Base-by-base conservation (phyloP, 768 basidiomycete genomes). In the Kwoniella newhampshirensis region DNA sequence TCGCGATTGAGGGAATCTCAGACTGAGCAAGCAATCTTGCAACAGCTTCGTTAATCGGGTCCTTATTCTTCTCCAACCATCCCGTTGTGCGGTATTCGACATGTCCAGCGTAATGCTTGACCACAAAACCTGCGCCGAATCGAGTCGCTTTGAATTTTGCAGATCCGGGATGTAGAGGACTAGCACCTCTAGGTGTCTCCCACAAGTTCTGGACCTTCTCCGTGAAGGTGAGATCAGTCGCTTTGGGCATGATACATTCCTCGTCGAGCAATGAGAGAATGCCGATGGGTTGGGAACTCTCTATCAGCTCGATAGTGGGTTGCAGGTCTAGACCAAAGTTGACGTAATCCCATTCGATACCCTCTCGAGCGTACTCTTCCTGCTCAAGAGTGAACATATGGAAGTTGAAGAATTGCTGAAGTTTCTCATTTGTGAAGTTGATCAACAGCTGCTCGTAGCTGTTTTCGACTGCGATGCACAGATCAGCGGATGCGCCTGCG, bases 371-470 rank as follows among this genome's bases (percentile, higher is more conserved):
- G 77, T 99, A 98, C 75, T 99, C 96, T 74, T 99, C 96, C 73
- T 99, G 96, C 79, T 99, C 96, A 30, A 98, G 84, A 36, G 96
- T 91, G 77, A 99, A 98, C 96, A 98, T 98, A 75, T 98, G 96
- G 77, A 98, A 91, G 70, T 98, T 99, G 83, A 77, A 77, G 63
- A 77, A 77, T 68, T 77, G 62, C 75, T 97, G 94, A 8, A 98
- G 82, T 72, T 89, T 94, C 82, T 99, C 96, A 80, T 99, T 99
- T 41, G 94, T 98, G 70, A 89, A 94, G 73, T 99, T 99, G 83
- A 99, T 99, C 67, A 94, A 83, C 25, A 99, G 83, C 75, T 99
- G 96, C 70, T 99, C 96, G 75, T 97, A 99, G 8, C 87, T 87
- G 75, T 97, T 97, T 68, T 87, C 81, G 12, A 62, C 69, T 71